A percentile compares a stretch with the other conserved stretches of the same genome.
Evolutionary conservation across 441 rosid genomes (phyloP).

Genomic region (Macaranga tanarius): DNA sequence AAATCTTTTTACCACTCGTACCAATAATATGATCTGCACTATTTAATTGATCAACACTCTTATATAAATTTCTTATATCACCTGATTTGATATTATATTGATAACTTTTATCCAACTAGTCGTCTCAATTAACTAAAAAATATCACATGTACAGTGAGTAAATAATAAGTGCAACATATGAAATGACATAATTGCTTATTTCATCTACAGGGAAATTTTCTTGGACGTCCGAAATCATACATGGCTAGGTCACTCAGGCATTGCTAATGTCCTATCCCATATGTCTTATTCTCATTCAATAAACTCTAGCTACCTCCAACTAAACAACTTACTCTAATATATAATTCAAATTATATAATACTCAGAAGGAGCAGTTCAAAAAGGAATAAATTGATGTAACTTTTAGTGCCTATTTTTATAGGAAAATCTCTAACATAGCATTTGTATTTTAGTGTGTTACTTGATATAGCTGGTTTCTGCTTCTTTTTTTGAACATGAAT

Average conservation of each 20-base stretch:
- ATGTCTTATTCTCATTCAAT: conserved; percentile 22
- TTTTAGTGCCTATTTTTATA: conserved; percentile 5
- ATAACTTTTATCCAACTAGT: no score
- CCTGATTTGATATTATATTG: no score
- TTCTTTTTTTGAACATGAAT: background rate
- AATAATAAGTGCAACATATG: no score
- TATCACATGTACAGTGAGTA: no score
- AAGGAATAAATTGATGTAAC: conserved; percentile 35
- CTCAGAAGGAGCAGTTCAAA: conserved; percentile 25
- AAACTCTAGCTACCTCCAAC: conserved; percentile 23
- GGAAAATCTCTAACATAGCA: conserved; percentile 20
- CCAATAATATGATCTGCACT: no score
- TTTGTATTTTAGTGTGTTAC: conserved; percentile 25
- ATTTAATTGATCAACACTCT: no score
- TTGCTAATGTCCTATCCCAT: conserved; percentile 16
- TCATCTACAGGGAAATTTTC: conserved; percentile 4
- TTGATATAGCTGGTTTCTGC: conserved; percentile 16
- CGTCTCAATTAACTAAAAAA: no score
- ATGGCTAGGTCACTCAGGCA: background rate
- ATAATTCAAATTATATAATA: conserved; percentile 2
- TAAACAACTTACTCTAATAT: conserved; percentile 10
- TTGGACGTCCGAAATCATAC: background rate
- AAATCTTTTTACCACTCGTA: no score
- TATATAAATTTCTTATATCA: no score
- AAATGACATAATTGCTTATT: conserved; percentile 12